A percentile compares a stretch with the other conserved stretches of the same genome.
Conservation (phyloP, 352 stramenopile genomes). For the Halophytophthora polymorphica region DNA sequence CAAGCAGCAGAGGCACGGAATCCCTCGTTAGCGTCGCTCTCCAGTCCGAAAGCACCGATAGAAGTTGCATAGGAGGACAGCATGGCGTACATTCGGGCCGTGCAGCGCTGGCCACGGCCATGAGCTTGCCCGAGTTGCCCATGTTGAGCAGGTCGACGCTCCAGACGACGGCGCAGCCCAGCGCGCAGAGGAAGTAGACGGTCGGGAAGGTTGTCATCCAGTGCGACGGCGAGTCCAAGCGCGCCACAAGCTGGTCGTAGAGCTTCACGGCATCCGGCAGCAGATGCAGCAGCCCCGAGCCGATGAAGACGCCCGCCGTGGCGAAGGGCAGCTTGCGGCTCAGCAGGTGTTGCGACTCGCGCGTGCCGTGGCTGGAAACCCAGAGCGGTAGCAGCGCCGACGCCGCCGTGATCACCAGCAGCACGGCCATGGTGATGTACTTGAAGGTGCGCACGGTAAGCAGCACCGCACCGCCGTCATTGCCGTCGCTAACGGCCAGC, state of each 20-base stretch:
- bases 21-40: too few relatives aligned
- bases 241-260: conserved; percentile 41
- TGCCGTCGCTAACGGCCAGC: conserved; percentile 12
- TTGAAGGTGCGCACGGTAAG: conserved; percentile 44
- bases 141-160: conserved; percentile 59
- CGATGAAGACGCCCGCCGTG: conserved; percentile 61
- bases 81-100: conserved; percentile 41
- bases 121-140: conserved; percentile 63
- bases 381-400: conserved; percentile 54
- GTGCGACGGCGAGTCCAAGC: conserved; percentile 19
- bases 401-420: conserved; percentile 54
- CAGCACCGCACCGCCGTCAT: conserved; percentile 13
- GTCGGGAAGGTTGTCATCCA: conserved; percentile 51
- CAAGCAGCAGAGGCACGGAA: background rate
- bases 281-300: conserved; percentile 57
- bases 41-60: too few relatives aligned
- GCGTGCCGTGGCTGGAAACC: conserved; percentile 45
- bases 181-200: conserved; percentile 50
- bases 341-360: conserved; percentile 32
- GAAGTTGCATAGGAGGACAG: too few relatives aligned
- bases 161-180: conserved; percentile 62
- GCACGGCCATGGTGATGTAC: conserved; percentile 37
- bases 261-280: conserved; percentile 55
- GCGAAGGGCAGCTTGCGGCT: conserved; percentile 60
- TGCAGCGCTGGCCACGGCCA: conserved; percentile 56